Evolutionary conservation across 1,139 yeast genomes (phyloP).

Genomic region (Kurtzmaniella quercitrusa): DNA sequence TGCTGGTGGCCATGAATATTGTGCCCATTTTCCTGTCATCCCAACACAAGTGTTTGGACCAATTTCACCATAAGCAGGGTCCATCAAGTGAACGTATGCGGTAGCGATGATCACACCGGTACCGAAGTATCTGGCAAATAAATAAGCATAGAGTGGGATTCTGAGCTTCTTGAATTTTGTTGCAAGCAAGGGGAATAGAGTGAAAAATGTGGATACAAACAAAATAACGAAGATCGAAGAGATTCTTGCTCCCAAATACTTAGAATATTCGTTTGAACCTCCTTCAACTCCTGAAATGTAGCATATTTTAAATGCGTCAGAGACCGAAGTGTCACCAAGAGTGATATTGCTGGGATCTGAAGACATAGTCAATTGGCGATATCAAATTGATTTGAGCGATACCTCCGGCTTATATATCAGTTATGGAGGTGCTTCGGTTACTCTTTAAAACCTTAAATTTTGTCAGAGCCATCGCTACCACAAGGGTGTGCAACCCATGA

Average conservation of each 20-base stretch:
- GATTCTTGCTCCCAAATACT: conserved; percentile 11
- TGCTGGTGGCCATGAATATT: conserved; percentile 10
- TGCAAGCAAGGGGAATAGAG: conserved; percentile 11
- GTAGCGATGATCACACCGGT: conserved; percentile 14
- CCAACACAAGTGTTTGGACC: conserved; percentile 10
- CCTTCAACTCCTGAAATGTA: background rate
- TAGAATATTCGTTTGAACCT: conserved; percentile 7
- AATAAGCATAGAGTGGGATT: conserved; percentile 10
- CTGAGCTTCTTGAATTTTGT: conserved; percentile 6
- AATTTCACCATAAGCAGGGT: conserved; percentile 9
- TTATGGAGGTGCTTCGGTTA: too few species aligned
- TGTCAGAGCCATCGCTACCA: background rate
- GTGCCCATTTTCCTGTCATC: conserved; percentile 10
- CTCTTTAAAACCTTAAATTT: too few species aligned
- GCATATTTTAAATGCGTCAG: background rate
- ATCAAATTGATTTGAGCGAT: background rate
- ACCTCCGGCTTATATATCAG: too few species aligned
- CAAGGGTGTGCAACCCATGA: background rate
- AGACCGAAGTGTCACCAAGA: background rate
- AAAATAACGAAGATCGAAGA: conserved; percentile 13
- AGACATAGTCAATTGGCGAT: background rate
- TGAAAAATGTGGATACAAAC: conserved; percentile 10
- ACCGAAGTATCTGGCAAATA: conserved; percentile 12
- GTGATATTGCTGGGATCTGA: background rate
- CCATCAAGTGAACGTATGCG: conserved; percentile 12